Evolutionary conservation across 805 yeast species (phyloP).

Genomic region (Kodamaea sagamina): DNA sequence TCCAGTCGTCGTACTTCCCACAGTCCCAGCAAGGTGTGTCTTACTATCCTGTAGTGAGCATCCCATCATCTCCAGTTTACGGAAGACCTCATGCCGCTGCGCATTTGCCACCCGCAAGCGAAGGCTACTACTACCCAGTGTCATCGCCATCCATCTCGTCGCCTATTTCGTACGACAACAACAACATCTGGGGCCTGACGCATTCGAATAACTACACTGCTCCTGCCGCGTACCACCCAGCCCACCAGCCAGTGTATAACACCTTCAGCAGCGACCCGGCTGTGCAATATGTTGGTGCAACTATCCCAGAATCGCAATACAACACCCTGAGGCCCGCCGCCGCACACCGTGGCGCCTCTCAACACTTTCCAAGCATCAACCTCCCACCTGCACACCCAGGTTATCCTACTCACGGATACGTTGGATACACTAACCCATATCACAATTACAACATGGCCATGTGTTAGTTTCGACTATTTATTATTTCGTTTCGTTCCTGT

Average conservation of each 20-base stretch:
- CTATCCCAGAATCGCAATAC: constrained; percentile 4
- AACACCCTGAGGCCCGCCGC: constrained; percentile 4
- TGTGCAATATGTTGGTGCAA: constrained; percentile 23
- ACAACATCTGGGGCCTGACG: constrained; percentile 25
- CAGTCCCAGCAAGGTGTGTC: constrained; percentile 3
- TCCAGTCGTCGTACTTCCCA: constrained; percentile 9
- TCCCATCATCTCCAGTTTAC: constrained; percentile 25
- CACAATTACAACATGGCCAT: constrained; percentile 37
- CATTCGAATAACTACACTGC: constrained; percentile 19
- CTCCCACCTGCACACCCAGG: constrained; percentile 5
- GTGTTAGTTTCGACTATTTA: constrained; percentile 11
- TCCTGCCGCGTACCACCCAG: constrained; percentile 18
- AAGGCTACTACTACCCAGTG: constrained; percentile 19
- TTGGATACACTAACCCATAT: constrained; percentile 42
- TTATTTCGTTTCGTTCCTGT: constrained; percentile 4
- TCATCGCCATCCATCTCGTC: constrained; percentile 33
- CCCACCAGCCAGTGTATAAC: constrained; percentile 14
- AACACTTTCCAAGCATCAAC: constrained; percentile 8
- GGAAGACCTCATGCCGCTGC: neutral
- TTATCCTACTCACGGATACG: constrained; percentile 19
- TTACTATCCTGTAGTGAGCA: constrained; percentile 14
- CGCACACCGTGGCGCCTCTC: constrained; percentile 6
- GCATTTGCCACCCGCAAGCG: constrained; percentile 5
- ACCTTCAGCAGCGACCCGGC: constrained; percentile 20
- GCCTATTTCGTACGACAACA: constrained; percentile 21